These are phyloP conservation scores for Fusarium ambrosium DNA, from an alignment of 2,329 filamentous ascomycete genomes.

Conservation along the genomic window DNA sequence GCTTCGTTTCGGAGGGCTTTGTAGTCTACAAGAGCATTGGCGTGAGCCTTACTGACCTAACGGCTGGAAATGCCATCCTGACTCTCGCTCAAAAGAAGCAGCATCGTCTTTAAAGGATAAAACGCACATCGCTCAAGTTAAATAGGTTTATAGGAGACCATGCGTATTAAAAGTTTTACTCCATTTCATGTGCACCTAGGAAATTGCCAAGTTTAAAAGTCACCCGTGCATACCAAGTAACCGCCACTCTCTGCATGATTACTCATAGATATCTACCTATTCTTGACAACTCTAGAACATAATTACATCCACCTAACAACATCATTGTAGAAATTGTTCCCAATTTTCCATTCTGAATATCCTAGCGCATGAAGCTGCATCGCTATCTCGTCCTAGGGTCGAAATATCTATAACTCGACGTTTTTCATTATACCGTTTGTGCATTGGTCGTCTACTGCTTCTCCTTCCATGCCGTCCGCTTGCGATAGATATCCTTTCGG, in stretches of 20 bases:
- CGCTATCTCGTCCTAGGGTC: background rate
- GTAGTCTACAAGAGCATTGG: background rate
- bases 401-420: background rate
- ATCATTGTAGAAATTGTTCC: too few species aligned
- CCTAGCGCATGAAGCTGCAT: too few species aligned
- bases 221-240: too few species aligned
- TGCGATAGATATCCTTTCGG: conserved; percentile 57
- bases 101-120: background rate
- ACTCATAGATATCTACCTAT: too few species aligned
- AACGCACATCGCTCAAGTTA: background rate
- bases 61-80: background rate
- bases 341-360: too few species aligned
- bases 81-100: background rate
- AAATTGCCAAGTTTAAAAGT: too few species aligned
- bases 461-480: conserved; percentile 40
- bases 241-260: too few species aligned
- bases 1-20: background rate
- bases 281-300: too few species aligned
- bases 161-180: background rate
- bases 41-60: background rate
- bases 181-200: too few species aligned
- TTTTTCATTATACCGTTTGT: background rate
- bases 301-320: too few species aligned
- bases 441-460: background rate
- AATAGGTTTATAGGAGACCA: background rate